Conservation (phyloP, 371 early-diverging fungal species). For the Saksenaea oblongispora region DNA sequence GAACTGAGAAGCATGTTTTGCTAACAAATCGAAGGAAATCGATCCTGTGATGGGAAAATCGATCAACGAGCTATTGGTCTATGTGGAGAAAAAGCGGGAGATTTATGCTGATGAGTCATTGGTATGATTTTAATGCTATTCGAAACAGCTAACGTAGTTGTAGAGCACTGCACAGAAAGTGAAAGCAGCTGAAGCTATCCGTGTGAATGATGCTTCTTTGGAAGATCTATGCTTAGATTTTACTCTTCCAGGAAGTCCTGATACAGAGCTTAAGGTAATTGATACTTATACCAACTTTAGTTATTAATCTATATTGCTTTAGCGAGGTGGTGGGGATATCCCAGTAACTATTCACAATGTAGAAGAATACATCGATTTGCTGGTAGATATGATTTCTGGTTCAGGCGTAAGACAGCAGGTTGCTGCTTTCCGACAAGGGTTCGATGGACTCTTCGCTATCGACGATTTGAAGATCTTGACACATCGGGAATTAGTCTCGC, state of each 20-base stretch:
- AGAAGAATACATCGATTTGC: slow-evolving; percentile 68
- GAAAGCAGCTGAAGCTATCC: slow-evolving; percentile 40
- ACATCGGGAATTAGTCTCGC: slow-evolving; percentile 67
- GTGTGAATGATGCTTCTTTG: slow-evolving; percentile 50
- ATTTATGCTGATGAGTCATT: slow-evolving; percentile 51
- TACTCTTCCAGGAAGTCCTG: slow-evolving; percentile 78
- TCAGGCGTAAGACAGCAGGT: slow-evolving; percentile 77
- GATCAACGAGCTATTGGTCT: slow-evolving; percentile 60
- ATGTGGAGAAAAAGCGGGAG: slow-evolving; percentile 51
- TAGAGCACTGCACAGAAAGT: slow-evolving; percentile 36
- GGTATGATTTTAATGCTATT: slow-evolving; percentile 12
- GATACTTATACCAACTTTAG: neutral
- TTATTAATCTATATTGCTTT: slow-evolving; percentile 3
- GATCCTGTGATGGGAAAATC: slow-evolving; percentile 76
- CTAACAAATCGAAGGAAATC: slow-evolving; percentile 52
- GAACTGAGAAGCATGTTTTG: slow-evolving; percentile 13
- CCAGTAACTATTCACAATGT: slow-evolving; percentile 77
- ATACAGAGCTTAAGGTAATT: slow-evolving; percentile 59
- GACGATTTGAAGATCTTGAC: slow-evolving; percentile 69
- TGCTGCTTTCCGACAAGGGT: slow-evolving; percentile 79
- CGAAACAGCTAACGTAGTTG: neutral
- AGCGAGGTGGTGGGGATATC: slow-evolving; percentile 61
- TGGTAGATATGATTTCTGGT: slow-evolving; percentile 71
- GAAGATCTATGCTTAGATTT: slow-evolving; percentile 83
- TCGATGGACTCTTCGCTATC: slow-evolving; percentile 76